Base-by-base conservation (phyloP, 2,329 filamentous ascomycete species). In the Thielaviopsis musarum region DNA sequence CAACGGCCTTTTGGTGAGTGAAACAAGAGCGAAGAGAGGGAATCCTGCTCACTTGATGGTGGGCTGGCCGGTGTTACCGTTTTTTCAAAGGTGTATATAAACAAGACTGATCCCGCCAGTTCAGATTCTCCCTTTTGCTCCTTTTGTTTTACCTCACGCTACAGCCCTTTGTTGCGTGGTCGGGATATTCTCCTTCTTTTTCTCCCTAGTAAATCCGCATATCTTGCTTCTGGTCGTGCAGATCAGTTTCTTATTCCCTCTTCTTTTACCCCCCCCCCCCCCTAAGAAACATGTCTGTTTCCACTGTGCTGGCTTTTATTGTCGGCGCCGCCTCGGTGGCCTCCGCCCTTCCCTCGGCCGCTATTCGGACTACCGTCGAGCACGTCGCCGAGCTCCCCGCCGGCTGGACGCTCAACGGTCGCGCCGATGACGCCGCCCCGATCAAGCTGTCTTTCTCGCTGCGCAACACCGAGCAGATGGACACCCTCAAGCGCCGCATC, bases 381-480 rank as follows among this genome's bases (percentile, higher is more conserved):
- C 26, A 57, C 19, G 61, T 61, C 22, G 1, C 21, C 38, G 58
- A 62, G 52, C 48, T 64, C 13, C 61, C 63, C 5, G 41, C 24
- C 6, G 63, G 63, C 28, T 64, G 63, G 63, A 24, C 58, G 3
- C 45, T 56, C 21, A 59, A 45, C 34, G 60, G 55, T 51, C 59
- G 17, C 21, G 41, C 53, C 49, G 21, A 52, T 55, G 26, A 57
- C 57, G 19, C 21, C 17, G 52, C 56, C 17, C 26, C 52, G 13
- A 54, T 64, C 34, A 49, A 54, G 19, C 54, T 64, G 15, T 64
- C 63, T 3, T 57, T 64, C 48, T 61, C 63, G 13, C 57, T 63
- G 7, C 61, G 58, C 26, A 63, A 63, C 41, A 28, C 56, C 53
- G 61, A 62, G 49, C 52, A 56, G n/a, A 60, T 61, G 52, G 54